Conservation (phyloP, 148 eudicot species). For the Arbutus unedo region DNA sequence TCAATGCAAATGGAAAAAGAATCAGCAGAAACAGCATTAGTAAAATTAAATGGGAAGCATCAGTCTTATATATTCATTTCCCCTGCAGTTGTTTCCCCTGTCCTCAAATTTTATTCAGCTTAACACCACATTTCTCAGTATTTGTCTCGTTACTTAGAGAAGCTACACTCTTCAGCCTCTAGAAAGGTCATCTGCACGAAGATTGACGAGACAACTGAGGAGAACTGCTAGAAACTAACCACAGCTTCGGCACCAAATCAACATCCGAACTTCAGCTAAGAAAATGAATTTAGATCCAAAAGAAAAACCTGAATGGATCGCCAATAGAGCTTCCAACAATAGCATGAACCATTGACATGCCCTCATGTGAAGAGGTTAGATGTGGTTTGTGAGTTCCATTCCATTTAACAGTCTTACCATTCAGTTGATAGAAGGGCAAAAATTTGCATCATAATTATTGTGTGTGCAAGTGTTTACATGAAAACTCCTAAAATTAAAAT, state of each 20-base stretch:
- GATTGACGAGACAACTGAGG: not conserved
- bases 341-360: not conserved
- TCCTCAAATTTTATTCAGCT: not conserved
- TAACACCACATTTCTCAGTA: not conserved
- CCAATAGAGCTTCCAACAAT: not conserved
- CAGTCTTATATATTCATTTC: not conserved
- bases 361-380: not conserved
- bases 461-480: not conserved
- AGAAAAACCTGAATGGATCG: not conserved
- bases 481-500: not conserved
- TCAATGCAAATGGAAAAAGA: slow-evolving; percentile 1
- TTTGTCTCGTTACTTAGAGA: not conserved
- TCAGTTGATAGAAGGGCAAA: not conserved
- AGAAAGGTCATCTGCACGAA: not conserved
- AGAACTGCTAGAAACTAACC: not conserved
- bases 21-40: not conserved
- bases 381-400: not conserved
- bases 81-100: not conserved
- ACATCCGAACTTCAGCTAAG: not conserved
- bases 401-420: not conserved
- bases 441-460: not conserved
- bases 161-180: not conserved
- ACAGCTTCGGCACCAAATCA: not conserved
- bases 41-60: not conserved
- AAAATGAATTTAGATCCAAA: not conserved